Conservation (phyloP, 2,329 filamentous ascomycete species). For the Aspergillus persii region DNA sequence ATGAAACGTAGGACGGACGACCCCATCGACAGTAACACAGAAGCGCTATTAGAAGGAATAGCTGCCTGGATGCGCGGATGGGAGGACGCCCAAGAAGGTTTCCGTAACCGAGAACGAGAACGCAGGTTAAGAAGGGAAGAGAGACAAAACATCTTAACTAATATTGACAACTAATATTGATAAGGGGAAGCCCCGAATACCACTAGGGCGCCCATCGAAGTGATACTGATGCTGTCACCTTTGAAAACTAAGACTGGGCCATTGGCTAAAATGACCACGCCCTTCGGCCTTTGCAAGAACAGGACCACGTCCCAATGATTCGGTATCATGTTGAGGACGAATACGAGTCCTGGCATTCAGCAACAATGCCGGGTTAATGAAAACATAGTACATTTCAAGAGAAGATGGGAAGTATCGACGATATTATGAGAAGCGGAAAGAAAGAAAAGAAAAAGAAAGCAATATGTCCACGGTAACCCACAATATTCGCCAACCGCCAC, state of each 20-base stretch:
- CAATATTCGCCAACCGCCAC: constrained; percentile 26
- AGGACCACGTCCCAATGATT: not conserved
- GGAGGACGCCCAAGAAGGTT: constrained; percentile 42
- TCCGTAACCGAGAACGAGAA: constrained; percentile 53
- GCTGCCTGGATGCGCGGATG: constrained; percentile 45
- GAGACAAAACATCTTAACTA: constrained; percentile 8
- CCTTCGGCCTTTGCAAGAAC: not conserved
- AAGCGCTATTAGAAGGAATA: constrained; percentile 38
- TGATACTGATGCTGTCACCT: not conserved
- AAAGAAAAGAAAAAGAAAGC: constrained; percentile 7
- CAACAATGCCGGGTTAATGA: constrained; percentile 5
- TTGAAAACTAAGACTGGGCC: not conserved
- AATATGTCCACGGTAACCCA: constrained; percentile 20
- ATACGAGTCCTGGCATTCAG: constrained; percentile 7
- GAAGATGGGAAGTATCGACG: not conserved
- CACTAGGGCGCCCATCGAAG: not conserved
- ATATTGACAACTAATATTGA: not conserved
- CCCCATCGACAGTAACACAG: constrained; percentile 23
- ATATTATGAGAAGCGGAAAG: not conserved
- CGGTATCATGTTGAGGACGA: not conserved
- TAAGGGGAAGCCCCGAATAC: not conserved
- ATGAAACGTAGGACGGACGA: constrained; percentile 15
- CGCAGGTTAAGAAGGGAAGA: constrained; percentile 53
- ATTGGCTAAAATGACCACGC: not conserved
- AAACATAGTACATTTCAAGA: constrained; percentile 5